phyloP scores from a whole-genome alignment of 345 rosid species.

The Aquilaria malaccensis region DNA sequence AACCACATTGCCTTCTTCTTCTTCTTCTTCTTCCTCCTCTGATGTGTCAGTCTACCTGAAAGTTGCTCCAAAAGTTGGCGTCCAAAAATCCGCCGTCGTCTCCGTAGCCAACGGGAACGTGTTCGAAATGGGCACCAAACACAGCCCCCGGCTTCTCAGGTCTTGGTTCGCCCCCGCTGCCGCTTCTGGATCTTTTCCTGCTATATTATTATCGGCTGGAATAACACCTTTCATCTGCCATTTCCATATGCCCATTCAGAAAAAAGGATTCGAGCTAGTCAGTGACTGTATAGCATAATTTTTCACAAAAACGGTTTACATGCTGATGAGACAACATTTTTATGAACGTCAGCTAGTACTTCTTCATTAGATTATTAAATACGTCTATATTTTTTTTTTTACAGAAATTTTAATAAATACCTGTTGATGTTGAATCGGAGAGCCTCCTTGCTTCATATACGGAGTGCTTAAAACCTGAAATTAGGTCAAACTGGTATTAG shows the following conservation, averaged over 20 bases:
- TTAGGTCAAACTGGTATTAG: conserved; percentile 8
- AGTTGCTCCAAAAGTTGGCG: conserved; percentile 73
- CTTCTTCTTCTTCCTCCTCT: background rate
- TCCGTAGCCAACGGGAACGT: conserved; percentile 62
- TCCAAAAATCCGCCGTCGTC: conserved; percentile 61
- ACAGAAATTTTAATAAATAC: conserved; percentile 15
- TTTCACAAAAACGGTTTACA: no score
- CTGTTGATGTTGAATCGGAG: conserved; percentile 60
- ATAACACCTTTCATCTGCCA: no score
- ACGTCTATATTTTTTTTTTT: no score
- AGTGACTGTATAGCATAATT: no score
- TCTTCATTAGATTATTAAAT: no score
- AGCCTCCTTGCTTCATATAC: conserved; percentile 54
- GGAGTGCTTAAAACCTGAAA: conserved; percentile 53
- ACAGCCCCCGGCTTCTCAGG: conserved; percentile 70
- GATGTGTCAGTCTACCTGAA: conserved; percentile 23
- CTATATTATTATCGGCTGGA: no score
- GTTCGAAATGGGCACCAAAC: conserved; percentile 74
- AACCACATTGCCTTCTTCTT: background rate
- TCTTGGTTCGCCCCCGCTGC: conserved; percentile 32
- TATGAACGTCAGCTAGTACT: no score
- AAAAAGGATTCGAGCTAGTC: no score
- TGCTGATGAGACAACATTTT: no score
- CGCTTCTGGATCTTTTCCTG: conserved; percentile 24
- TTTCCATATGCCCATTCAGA: no score